A percentile compares a stretch with the other conserved stretches of the same genome.
phyloP scores from a whole-genome alignment of 2,329 filamentous ascomycete genomes.

The Aspergillus spinulosporus region DNA sequence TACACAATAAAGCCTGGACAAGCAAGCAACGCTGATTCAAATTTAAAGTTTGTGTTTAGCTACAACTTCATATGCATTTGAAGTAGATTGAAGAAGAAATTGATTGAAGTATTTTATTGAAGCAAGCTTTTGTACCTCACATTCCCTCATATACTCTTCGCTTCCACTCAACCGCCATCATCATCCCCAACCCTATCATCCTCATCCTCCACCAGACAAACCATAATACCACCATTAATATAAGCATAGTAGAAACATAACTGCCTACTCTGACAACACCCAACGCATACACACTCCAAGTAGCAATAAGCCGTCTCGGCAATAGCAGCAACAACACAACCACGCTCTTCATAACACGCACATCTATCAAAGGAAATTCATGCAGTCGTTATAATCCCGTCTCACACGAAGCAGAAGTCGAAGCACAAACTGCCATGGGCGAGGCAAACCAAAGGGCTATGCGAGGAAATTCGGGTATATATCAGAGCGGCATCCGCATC shows the following conservation, averaged over 20 bases:
- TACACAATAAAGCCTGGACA: too few relatives aligned
- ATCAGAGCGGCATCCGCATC: conserved; percentile 24
- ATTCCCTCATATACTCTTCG: not conserved
- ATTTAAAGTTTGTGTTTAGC: too few relatives aligned
- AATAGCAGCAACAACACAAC: not conserved
- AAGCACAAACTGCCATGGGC: conserved; percentile 18
- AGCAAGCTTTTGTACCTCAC: conserved; percentile 9
- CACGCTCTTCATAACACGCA: conserved; percentile 16
- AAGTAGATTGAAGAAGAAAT: not conserved
- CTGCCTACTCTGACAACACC: not conserved
- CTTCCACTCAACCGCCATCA: not conserved
- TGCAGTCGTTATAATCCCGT: conserved; percentile 29
- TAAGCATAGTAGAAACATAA: not conserved
- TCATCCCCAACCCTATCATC: too few relatives aligned
- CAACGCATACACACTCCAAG: not conserved
- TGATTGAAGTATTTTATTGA: not conserved
- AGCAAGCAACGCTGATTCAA: too few relatives aligned
- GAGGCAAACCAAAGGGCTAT: conserved; percentile 27
- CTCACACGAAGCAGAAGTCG: conserved; percentile 23
- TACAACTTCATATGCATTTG: too few relatives aligned
- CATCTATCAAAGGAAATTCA: conserved; percentile 28
- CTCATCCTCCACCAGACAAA: not conserved
- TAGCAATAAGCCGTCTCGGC: not conserved
- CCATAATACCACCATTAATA: not conserved
- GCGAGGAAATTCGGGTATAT: conserved; percentile 30